Conservation (phyloP, 2,329 filamentous ascomycete genomes). For the Coniella vitis region DNA sequence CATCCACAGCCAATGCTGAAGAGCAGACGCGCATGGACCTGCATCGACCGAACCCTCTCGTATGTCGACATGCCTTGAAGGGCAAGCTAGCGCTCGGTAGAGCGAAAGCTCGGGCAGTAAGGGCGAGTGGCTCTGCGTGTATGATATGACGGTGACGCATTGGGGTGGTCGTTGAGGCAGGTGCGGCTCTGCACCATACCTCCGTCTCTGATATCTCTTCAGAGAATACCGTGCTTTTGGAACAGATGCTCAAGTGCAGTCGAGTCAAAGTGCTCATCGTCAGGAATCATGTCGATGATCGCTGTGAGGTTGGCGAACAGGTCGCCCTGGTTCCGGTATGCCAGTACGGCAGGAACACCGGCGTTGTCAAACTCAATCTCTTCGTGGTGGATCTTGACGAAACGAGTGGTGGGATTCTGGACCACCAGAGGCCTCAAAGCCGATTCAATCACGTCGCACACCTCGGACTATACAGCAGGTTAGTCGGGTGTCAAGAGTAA, state of each 20-base stretch:
- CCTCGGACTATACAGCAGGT: constrained; percentile 54
- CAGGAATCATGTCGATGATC: constrained; percentile 77
- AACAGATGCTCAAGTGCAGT: constrained; percentile 47
- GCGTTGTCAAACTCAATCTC: constrained; percentile 93
- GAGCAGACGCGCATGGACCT: no score
- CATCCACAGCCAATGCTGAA: no score
- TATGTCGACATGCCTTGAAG: no score
- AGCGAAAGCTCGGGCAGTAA: no score
- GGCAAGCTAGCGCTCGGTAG: no score
- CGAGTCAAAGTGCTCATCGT: constrained; percentile 53
- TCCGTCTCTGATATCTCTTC: constrained; percentile 14
- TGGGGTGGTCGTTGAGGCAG: background rate
- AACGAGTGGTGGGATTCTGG: constrained; percentile 65
- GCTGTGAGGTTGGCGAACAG: constrained; percentile 87
- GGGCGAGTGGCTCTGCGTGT: no score
- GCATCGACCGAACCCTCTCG: no score
- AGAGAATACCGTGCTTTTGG: constrained; percentile 46
- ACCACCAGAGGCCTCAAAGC: constrained; percentile 70
- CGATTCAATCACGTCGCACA: constrained; percentile 71
- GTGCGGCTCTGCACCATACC: background rate
- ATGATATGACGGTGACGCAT: no score
- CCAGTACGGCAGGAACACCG: constrained; percentile 78
- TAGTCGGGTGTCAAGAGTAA: background rate
- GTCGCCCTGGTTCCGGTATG: constrained; percentile 80
- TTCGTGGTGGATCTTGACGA: constrained; percentile 84